Percentiles rank a stretch among this genome's conserved stretches.
phyloP scores from a whole-genome alignment of 2,329 filamentous ascomycete genomes.

The Fusarium buharicum region DNA sequence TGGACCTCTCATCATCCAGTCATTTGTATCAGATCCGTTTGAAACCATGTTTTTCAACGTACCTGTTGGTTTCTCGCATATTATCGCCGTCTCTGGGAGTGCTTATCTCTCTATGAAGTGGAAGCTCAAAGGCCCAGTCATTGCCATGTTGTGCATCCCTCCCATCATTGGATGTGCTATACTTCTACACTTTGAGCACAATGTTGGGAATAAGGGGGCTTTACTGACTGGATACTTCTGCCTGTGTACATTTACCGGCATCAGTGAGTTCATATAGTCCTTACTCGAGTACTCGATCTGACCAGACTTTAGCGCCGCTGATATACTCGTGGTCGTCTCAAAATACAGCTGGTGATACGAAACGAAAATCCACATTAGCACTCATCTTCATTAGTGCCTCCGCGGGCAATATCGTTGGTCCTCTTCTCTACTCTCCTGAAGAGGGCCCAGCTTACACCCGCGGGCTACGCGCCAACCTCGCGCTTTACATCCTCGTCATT shows the following conservation, averaged over 20 bases:
- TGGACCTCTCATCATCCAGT: conserved; percentile 68
- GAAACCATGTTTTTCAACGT: conserved; percentile 70
- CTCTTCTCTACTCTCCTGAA: conserved; percentile 69
- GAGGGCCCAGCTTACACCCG: conserved; percentile 54
- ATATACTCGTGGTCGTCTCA: conserved; percentile 70
- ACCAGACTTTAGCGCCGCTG: conserved; percentile 56
- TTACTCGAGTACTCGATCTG: conserved; percentile 22
- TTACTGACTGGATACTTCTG: conserved; percentile 68
- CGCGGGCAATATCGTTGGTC: conserved; percentile 73
- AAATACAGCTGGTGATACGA: conserved; percentile 75
- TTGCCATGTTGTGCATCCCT: conserved; percentile 65
- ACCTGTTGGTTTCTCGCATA: conserved; percentile 68
- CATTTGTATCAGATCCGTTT: conserved; percentile 67
- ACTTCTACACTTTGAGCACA: conserved; percentile 61
- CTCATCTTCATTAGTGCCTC: conserved; percentile 73
- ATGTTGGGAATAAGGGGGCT: conserved; percentile 56
- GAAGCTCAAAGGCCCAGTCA: conserved; percentile 67
- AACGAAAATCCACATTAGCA: conserved; percentile 73
- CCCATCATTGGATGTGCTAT: conserved; percentile 67
- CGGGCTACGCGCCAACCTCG: conserved; percentile 69
- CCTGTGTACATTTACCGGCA: conserved; percentile 65
- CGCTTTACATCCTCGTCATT: conserved; percentile 69
- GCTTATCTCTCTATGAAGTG: conserved; percentile 65
- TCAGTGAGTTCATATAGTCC: conserved; percentile 47
- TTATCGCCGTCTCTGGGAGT: conserved; percentile 67